phyloP scores from a whole-genome alignment of 257 asterid genomes.

The Solanum pimpinellifolium region DNA sequence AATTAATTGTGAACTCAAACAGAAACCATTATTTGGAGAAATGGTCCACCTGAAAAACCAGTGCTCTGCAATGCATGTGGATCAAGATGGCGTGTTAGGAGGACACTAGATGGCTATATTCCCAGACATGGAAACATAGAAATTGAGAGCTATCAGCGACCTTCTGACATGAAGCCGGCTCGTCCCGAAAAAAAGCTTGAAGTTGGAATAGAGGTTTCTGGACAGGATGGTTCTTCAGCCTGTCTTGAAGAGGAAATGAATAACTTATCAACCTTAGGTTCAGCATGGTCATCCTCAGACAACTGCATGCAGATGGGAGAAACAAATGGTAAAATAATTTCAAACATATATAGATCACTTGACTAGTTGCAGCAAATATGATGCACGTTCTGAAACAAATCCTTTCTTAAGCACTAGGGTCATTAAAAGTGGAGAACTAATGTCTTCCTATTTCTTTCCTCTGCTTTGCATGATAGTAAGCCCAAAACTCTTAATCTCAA shows the following conservation, averaged over 20 bases:
- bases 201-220: not conserved
- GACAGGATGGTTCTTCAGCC: not conserved
- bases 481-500: not conserved
- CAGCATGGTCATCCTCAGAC: not conserved
- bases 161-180: not conserved
- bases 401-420: not conserved
- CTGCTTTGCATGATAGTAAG: not conserved
- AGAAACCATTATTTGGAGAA: constrained; percentile 12
- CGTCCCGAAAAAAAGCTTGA: not conserved
- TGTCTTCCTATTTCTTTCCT: not conserved
- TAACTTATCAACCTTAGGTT: not conserved
- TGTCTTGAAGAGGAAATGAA: not conserved
- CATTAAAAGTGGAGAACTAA: not conserved
- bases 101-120: constrained; percentile 2
- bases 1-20: not conserved
- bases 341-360: not conserved
- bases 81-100: constrained; percentile 9
- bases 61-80: constrained; percentile 24
- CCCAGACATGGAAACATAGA: constrained; percentile 1
- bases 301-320: not conserved
- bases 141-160: not conserved
- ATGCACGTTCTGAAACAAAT: not conserved
- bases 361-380: not conserved
- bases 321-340: not conserved
- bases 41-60: constrained; percentile 17